phyloP scores from a whole-genome alignment of 495 filamentous ascomycete genomes.

The Aspergillus baeticus region DNA sequence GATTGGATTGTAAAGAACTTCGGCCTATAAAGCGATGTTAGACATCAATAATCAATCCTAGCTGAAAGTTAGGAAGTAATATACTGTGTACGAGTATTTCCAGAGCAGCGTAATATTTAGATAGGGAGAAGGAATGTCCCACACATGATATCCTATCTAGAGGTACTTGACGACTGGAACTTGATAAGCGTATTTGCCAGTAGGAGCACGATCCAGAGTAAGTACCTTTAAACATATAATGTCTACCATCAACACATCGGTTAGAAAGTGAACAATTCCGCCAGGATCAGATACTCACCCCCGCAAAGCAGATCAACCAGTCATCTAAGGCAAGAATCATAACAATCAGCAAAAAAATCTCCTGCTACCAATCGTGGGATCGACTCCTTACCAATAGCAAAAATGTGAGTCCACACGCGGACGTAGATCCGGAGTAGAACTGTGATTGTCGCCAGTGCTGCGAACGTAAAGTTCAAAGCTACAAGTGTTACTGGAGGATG shows the following conservation, averaged over 20 bases:
- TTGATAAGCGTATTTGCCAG: background rate
- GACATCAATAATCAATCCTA: no score
- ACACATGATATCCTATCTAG: constrained; percentile 42
- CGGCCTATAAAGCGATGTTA: no score
- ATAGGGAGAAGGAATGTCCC: constrained; percentile 31
- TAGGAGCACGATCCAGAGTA: background rate
- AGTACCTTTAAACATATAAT: constrained; percentile 16
- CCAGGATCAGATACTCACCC: background rate
- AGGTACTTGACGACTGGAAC: constrained; percentile 43
- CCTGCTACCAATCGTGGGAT: background rate
- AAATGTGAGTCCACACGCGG: constrained; percentile 40
- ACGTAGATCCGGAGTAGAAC: constrained; percentile 39
- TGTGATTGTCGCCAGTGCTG: constrained; percentile 36
- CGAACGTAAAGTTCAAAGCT: constrained; percentile 42
- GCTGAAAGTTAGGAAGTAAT: no score
- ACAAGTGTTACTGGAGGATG: constrained; percentile 39
- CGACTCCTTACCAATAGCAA: constrained; percentile 28
- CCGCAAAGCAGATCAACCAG: constrained; percentile 14
- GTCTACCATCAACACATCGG: no score
- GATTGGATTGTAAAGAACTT: constrained; percentile 61
- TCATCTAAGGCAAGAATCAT: constrained; percentile 2
- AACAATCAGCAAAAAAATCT: no score
- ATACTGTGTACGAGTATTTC: constrained; percentile 19
- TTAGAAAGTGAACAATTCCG: background rate
- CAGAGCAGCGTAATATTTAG: background rate